Conservation (phyloP, 176 grass and related monocot genomes). For the Oryza longistaminata region DNA sequence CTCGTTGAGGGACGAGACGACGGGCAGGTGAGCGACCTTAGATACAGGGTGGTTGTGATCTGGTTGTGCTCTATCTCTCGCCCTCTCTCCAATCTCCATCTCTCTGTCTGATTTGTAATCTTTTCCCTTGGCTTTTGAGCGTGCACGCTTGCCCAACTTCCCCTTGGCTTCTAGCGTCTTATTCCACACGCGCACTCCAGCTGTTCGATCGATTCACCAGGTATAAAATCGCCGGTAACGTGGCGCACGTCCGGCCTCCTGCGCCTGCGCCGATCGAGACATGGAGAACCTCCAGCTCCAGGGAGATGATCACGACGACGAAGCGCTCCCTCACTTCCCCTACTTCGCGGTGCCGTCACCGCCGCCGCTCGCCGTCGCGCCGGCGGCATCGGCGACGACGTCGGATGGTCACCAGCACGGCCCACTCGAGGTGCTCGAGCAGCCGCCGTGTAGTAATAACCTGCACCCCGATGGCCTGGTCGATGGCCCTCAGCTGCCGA, state of each 20-base stretch:
- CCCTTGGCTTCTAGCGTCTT: constrained; percentile 45
- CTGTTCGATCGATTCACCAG: neutral
- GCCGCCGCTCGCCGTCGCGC: constrained; percentile 25
- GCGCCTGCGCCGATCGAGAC: neutral
- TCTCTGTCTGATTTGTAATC: neutral
- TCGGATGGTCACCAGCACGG: constrained; percentile 18
- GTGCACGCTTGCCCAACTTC: constrained; percentile 63
- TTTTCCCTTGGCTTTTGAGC: constrained; percentile 24
- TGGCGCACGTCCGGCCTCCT: neutral
- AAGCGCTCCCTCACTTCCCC: constrained; percentile 39
- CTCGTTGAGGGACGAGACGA: constrained; percentile 27
- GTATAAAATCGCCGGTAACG: constrained; percentile 44
- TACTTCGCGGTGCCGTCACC: constrained; percentile 45
- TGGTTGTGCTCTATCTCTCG: constrained; percentile 54
- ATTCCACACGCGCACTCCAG: constrained; percentile 24
- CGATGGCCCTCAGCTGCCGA: neutral
- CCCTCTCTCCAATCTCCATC: neutral
- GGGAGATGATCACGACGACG: constrained; percentile 38
- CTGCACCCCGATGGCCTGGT: neutral
- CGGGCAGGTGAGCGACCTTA: constrained; percentile 50
- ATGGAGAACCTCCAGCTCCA: constrained; percentile 62
- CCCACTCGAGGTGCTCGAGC: constrained; percentile 23
- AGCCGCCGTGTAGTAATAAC: neutral
- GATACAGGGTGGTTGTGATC: constrained; percentile 67
- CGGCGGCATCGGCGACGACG: constrained; percentile 18